These are phyloP conservation scores for Polytrichum commune DNA, from an alignment of 225 moss, liverwort and hornwort genomes.

Conservation along the genomic window DNA sequence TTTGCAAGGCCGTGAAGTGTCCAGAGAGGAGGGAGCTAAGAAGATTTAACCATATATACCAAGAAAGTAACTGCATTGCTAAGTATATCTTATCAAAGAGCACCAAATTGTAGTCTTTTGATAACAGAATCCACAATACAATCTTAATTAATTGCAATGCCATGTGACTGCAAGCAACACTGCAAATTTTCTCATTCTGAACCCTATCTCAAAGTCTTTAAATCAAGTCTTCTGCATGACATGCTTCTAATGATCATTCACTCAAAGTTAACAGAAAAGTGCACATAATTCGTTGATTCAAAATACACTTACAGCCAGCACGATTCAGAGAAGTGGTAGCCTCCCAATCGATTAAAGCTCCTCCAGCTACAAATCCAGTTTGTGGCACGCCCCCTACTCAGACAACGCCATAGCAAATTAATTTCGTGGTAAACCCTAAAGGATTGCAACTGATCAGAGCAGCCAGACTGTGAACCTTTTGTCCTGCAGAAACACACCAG, in stretches of 20 bases:
- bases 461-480: background rate
- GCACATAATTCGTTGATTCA: background rate
- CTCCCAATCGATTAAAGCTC: constrained; percentile 47
- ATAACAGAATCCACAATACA: no score
- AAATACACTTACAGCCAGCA: constrained; percentile 5
- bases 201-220: background rate
- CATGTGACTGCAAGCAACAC: background rate
- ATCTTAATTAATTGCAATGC: background rate
- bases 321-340: constrained; percentile 23
- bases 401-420: constrained; percentile 25
- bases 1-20: no score
- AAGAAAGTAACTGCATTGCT: no score
- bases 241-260: no score
- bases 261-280: background rate
- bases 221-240: no score
- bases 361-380: constrained; percentile 47
- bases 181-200: background rate
- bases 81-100: no score
- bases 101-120: no score
- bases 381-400: constrained; percentile 30
- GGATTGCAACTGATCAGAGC: constrained; percentile 7
- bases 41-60: background rate
- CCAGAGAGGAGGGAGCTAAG: background rate
- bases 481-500: constrained; percentile 11
- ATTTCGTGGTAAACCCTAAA: constrained; percentile 18